These are phyloP conservation scores for Acanthamoeba royreba DNA, from an alignment of 208 protist genomes.

Conservation along the genomic window DNA sequence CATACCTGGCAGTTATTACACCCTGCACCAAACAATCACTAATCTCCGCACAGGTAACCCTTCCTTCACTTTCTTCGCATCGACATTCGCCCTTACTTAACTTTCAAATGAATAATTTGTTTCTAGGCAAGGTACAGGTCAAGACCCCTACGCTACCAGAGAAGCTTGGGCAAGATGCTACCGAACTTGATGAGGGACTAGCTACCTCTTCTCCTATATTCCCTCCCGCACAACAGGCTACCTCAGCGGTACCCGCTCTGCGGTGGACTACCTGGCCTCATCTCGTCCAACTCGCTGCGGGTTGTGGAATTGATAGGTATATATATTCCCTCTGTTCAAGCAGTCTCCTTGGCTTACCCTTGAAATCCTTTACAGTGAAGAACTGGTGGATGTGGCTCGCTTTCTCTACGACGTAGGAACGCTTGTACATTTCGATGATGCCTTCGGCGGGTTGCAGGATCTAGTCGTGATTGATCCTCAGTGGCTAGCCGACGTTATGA, in stretches of 20 bases:
- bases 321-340: too few species aligned
- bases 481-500: background rate
- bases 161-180: background rate
- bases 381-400: too few species aligned
- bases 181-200: background rate
- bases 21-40: background rate
- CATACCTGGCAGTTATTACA: background rate
- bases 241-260: background rate
- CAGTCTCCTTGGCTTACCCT: too few species aligned
- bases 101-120: background rate
- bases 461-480: constrained; percentile 1
- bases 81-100: too few species aligned
- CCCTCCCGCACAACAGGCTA: too few species aligned
- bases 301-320: background rate
- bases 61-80: background rate
- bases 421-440: background rate
- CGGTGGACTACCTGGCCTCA: background rate
- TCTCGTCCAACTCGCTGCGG: background rate
- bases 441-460: background rate
- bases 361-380: too few species aligned
- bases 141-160: background rate
- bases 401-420: background rate
- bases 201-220: too few species aligned
- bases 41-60: background rate
- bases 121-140: background rate